Evolutionary conservation across 495 filamentous ascomycete species (phyloP).

Genomic region (Talaromyces wortmannii): DNA sequence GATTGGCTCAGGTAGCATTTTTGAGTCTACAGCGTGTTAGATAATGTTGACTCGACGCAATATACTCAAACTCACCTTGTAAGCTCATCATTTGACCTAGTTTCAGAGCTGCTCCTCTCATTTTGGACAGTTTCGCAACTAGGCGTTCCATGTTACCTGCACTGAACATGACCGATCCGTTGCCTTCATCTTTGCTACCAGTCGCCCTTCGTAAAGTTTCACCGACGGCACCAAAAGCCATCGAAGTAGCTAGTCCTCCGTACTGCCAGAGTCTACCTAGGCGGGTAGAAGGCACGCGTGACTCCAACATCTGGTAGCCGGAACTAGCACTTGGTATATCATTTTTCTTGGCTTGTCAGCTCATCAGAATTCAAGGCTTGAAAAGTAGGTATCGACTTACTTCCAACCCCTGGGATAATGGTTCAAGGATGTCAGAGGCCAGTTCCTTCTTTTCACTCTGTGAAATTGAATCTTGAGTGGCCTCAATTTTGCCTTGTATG

Average conservation of each 20-base stretch:
- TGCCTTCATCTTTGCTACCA: constrained; percentile 43
- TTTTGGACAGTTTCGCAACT: constrained; percentile 84
- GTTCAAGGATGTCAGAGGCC: neutral
- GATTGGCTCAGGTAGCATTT: constrained; percentile 82
- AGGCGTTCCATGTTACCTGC: constrained; percentile 85
- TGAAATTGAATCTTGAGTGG: neutral
- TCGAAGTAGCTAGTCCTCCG: constrained; percentile 82
- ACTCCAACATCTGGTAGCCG: constrained; percentile 74
- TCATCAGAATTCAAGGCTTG: too few relatives aligned
- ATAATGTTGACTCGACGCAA: neutral
- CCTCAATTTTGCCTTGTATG: neutral
- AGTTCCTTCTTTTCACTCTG: constrained; percentile 12
- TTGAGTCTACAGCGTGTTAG: constrained; percentile 56
- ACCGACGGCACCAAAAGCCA: constrained; percentile 88
- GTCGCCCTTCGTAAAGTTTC: constrained; percentile 72
- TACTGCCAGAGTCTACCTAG: constrained; percentile 91
- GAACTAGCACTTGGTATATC: neutral
- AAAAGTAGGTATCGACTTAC: neutral
- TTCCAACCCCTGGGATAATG: neutral
- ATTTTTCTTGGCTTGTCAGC: too few relatives aligned
- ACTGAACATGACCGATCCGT: constrained; percentile 81
- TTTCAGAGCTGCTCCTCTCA: constrained; percentile 98
- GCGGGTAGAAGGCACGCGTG: constrained; percentile 82
- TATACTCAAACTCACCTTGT: constrained; percentile 48
- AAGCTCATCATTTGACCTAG: constrained; percentile 96